Base-by-base conservation (phyloP, 352 stramenopile genomes). In the Phytophthora tentaculata region DNA sequence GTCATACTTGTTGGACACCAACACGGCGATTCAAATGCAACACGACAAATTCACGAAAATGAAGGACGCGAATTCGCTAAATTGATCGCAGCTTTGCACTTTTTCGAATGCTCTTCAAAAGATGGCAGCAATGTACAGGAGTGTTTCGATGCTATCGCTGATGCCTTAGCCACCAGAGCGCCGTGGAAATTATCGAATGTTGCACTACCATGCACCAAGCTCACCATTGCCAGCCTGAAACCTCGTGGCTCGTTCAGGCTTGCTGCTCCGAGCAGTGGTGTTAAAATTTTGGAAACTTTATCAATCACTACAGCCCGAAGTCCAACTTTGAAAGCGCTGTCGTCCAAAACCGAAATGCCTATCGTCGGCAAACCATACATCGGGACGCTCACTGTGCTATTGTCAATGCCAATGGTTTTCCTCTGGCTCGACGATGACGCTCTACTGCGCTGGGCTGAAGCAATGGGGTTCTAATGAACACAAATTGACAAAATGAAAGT, bases 1-100 rank as follows among this genome's bases (percentile, higher is more conserved):
- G 20, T 89, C 28, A 43, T 76, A 26, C 51, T 89, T 5, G 71
- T 86, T 7, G 73, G 75, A 13, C 71, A 81, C 49, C 79, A 66
- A 17, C 39, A 48, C 23, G 68, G 73, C 22, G 41, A 60, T 9
- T 52, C 48, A 37, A 26, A 55, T 23, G 5, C 5, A 26, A 23
- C 5, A 48, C 61, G 61, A 23, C 55, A 74, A 69, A 26, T 75
- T 73, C 0, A 41, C 41, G 37, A 70, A 44, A 23, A 64, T 5
- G 69, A 80, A 71, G 72, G 75, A 9, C 48, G 53, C 12, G 28
- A 28, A 32, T 26, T 83, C 32, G 60, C 65, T 14, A 48, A 60
- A 28, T 7, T 63, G 14, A 35, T 80, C 19, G 61, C 44, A 26
- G 75, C 75, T 26, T 45, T 48, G 2, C 12, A 66, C 16, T 80